Percentiles rank a stretch among this genome's conserved stretches.
These are phyloP conservation scores for Ceratobasidium sp. DNA, from an alignment of 1,284 basidiomycete genomes.

Conservation along the genomic window DNA sequence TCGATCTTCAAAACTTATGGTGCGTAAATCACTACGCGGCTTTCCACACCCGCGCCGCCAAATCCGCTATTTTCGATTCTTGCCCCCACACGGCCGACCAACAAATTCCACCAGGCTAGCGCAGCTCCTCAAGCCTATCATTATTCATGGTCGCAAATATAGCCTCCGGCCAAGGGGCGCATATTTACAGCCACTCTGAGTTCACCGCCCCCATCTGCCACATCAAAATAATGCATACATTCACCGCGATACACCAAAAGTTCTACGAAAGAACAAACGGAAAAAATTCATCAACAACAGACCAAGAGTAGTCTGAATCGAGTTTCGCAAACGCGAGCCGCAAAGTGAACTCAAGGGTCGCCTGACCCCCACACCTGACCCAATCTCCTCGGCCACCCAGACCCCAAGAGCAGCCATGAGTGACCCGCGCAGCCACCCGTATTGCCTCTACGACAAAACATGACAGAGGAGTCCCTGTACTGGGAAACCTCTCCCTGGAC, in stretches of 20 bases:
- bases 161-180: too few species aligned
- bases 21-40: too few species aligned
- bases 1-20: too few species aligned
- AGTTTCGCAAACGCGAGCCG: constrained; percentile 36
- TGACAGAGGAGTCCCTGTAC: too few species aligned
- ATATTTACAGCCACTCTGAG: too few species aligned
- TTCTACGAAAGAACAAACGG: constrained; percentile 9
- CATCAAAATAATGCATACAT: not conserved
- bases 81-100: too few species aligned
- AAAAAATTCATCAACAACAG: constrained; percentile 22
- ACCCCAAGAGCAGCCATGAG: not conserved
- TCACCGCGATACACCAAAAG: not conserved
- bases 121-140: not conserved
- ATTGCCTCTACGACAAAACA: too few species aligned
- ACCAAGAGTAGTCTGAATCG: constrained; percentile 39
- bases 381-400: constrained; percentile 6
- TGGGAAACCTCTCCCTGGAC: too few species aligned
- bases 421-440: not conserved
- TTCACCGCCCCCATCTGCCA: too few species aligned
- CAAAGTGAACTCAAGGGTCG: constrained; percentile 37
- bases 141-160: not conserved
- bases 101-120: too few species aligned
- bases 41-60: too few species aligned
- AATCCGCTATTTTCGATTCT: too few species aligned
- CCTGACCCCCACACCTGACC: not conserved